Evolutionary conservation across 2,329 filamentous ascomycete genomes (phyloP).

Genomic region (Penicillium sp.): DNA sequence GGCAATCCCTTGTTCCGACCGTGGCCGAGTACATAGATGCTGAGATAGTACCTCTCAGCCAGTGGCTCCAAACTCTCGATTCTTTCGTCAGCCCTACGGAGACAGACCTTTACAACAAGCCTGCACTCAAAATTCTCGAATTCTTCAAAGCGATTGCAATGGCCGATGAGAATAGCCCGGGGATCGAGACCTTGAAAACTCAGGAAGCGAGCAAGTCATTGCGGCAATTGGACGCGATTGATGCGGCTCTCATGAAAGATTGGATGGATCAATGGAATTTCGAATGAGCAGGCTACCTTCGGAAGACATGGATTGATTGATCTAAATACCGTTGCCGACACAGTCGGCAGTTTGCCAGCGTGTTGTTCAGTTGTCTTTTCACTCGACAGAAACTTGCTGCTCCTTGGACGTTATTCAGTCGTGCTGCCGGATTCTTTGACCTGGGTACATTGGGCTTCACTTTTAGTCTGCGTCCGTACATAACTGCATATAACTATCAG

Average conservation of each 20-base stretch:
- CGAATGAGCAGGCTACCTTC: neutral
- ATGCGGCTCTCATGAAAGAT: constrained; percentile 11
- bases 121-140: constrained; percentile 19
- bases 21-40: constrained; percentile 10
- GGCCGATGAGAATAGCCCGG: constrained; percentile 6
- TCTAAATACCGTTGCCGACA: too few relatives aligned
- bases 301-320: too few relatives aligned
- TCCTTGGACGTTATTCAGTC: too few relatives aligned
- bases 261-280: constrained; percentile 17
- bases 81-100: constrained; percentile 12
- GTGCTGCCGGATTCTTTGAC: too few relatives aligned
- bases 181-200: constrained; percentile 11
- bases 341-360: too few relatives aligned
- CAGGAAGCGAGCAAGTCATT: constrained; percentile 14
- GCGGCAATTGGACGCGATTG: constrained; percentile 8
- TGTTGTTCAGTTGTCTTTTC: too few relatives aligned
- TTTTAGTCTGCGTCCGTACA: too few relatives aligned
- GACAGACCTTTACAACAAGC: constrained; percentile 13
- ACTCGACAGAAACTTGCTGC: too few relatives aligned
- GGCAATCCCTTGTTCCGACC: constrained; percentile 12
- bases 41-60: constrained; percentile 6
- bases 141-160: constrained; percentile 16
- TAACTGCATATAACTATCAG: too few relatives aligned
- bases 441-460: too few relatives aligned
- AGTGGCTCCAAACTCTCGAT: constrained; percentile 14